These are phyloP conservation scores for Plectosphaerella sp. DNA, from an alignment of 2,329 filamentous ascomycete species.

Conservation along the genomic window DNA sequence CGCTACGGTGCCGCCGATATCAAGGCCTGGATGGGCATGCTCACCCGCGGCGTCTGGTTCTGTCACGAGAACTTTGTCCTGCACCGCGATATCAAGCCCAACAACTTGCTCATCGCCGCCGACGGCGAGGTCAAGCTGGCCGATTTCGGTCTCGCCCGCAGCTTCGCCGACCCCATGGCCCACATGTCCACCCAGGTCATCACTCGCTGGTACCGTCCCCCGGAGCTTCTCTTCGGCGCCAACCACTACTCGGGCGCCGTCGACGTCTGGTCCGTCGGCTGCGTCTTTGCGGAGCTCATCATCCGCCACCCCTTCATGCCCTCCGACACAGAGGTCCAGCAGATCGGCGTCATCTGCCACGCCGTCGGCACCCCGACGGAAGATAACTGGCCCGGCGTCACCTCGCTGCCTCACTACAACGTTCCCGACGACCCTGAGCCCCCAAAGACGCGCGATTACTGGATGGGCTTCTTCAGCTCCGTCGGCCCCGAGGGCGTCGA, in stretches of 20 bases:
- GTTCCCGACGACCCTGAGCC: conserved; percentile 56
- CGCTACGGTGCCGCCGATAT: conserved; percentile 86
- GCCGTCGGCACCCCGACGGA: conserved; percentile 88
- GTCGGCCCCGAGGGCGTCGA: conserved; percentile 82
- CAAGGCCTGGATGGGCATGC: conserved; percentile 98
- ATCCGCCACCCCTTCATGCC: conserved; percentile 78
- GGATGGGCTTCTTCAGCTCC: conserved; percentile 71
- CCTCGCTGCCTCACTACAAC: conserved; percentile 75
- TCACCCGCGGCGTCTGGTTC: conserved; percentile 89
- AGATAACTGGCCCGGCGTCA: conserved; percentile 92
- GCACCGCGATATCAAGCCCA: conserved; percentile 98
- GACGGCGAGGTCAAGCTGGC: conserved; percentile 93
- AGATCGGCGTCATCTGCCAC: conserved; percentile 79
- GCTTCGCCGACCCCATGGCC: conserved; percentile 81
- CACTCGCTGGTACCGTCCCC: conserved; percentile 93
- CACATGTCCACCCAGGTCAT: conserved; percentile 94
- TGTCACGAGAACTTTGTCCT: conserved; percentile 93
- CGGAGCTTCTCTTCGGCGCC: conserved; percentile 88
- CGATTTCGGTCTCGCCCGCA: conserved; percentile 92
- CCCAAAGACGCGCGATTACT: conserved; percentile 66
- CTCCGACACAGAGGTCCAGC: conserved; percentile 79
- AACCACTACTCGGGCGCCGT: conserved; percentile 86
- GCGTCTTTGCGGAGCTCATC: conserved; percentile 89
- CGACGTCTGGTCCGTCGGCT: conserved; percentile 90
- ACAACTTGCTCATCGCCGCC: conserved; percentile 91